Percentiles rank a stretch among this genome's conserved stretches.
phyloP scores from a whole-genome alignment of 2,329 filamentous ascomycete species.

The Penicillium oxalicum region DNA sequence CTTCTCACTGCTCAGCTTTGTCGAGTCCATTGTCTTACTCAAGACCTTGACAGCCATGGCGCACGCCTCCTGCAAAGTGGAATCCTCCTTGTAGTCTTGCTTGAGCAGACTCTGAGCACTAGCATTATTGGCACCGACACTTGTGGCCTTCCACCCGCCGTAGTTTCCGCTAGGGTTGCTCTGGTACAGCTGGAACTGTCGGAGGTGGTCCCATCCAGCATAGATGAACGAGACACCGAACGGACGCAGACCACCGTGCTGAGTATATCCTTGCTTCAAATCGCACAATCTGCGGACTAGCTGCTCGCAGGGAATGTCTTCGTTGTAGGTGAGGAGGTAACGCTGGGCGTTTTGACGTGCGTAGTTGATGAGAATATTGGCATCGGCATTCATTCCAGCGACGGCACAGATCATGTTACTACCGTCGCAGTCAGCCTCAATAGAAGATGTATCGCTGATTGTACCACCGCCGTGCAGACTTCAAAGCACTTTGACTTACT shows the following conservation, averaged over 20 bases:
- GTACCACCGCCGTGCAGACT: not conserved
- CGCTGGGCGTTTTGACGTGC: conserved; percentile 93
- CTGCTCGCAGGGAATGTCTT: conserved; percentile 99
- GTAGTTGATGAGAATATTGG: conserved; percentile 99
- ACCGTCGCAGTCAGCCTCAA: conserved; percentile 14
- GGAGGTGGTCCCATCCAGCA: conserved; percentile 90
- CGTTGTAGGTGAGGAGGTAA: conserved; percentile 98
- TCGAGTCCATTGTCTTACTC: conserved; percentile 99
- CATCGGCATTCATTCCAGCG: conserved; percentile 97
- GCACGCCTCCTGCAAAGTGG: conserved; percentile 90
- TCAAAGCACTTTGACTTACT: conserved; percentile 54
- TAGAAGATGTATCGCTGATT: not conserved
- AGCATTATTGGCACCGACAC: conserved; percentile 95
- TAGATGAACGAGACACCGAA: conserved; percentile 99
- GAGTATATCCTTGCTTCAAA: conserved; percentile 97
- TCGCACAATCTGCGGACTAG: conserved; percentile 94
- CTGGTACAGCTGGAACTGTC: conserved; percentile 97
- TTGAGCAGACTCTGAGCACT: conserved; percentile 95
- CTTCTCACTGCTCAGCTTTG: conserved; percentile 98
- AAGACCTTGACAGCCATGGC: conserved; percentile 96
- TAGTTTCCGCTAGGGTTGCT: conserved; percentile 99
- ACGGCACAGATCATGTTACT: conserved; percentile 99
- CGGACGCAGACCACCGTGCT: conserved; percentile 94
- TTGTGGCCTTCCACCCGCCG: conserved; percentile 98
- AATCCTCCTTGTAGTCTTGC: conserved; percentile 99